Conservation (phyloP, 2,329 filamentous ascomycete genomes). For the Claviceps sorghi region DNA sequence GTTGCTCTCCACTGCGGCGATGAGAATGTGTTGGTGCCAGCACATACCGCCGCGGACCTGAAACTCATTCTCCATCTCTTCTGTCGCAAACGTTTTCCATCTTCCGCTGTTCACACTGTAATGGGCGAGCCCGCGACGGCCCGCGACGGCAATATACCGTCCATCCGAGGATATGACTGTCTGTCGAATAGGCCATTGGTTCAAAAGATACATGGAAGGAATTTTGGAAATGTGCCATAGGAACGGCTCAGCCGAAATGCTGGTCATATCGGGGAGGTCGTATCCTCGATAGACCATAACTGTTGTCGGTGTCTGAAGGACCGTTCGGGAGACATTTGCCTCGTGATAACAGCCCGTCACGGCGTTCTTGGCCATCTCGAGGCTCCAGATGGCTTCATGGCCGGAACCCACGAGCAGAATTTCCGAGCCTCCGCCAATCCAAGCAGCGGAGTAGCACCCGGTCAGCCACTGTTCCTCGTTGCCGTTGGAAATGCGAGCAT, state of each 20-base stretch:
- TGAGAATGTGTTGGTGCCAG: constrained; percentile 92
- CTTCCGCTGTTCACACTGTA: constrained; percentile 89
- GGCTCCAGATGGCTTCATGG: constrained; percentile 67
- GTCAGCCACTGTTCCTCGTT: constrained; percentile 77
- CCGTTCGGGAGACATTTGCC: constrained; percentile 75
- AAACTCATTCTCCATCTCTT: constrained; percentile 74
- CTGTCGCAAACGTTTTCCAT: constrained; percentile 87
- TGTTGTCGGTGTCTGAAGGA: constrained; percentile 76
- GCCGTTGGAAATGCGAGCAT: constrained; percentile 44
- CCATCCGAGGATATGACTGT: constrained; percentile 84
- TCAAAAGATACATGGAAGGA: constrained; percentile 67
- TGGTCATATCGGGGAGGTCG: constrained; percentile 77
- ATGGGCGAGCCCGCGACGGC: constrained; percentile 77
- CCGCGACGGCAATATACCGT: constrained; percentile 91
- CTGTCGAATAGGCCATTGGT: constrained; percentile 86
- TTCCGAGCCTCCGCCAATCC: constrained; percentile 80
- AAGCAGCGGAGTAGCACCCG: constrained; percentile 62
- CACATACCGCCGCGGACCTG: constrained; percentile 92
- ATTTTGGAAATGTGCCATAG: constrained; percentile 92
- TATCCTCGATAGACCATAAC: constrained; percentile 91
- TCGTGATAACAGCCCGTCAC: constrained; percentile 82
- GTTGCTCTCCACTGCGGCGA: constrained; percentile 81
- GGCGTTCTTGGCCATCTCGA: constrained; percentile 92
- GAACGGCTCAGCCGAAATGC: constrained; percentile 80
- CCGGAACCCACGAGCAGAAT: constrained; percentile 57